A percentile compares a stretch with the other conserved stretches of the same genome.
Conservation (phyloP, 192 early-diverging fungal genomes). For the Glomus cerebriforme region DNA sequence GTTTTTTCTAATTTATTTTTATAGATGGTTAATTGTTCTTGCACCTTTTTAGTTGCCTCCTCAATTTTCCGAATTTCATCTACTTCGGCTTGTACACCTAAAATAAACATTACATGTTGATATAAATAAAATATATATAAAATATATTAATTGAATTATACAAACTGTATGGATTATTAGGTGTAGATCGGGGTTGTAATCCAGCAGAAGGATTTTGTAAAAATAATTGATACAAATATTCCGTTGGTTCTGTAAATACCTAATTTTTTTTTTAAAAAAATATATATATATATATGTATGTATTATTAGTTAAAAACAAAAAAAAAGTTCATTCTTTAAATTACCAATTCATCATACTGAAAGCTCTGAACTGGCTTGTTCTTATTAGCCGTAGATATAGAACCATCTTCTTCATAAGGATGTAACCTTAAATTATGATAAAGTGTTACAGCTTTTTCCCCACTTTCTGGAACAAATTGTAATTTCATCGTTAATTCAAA, state of each 20-base stretch:
- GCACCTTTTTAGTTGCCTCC: constrained; percentile 60
- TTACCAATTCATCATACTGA: constrained; percentile 80
- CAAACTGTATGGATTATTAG: constrained; percentile 49
- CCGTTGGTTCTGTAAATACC: constrained; percentile 84
- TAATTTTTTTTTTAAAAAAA: constrained; percentile 28
- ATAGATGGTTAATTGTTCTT: constrained; percentile 57
- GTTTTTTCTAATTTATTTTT: constrained; percentile 43
- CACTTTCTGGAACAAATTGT: constrained; percentile 73
- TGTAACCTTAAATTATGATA: constrained; percentile 92
- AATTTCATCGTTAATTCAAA: constrained; percentile 97
- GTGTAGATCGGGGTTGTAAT: constrained; percentile 50
- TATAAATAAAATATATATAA: neutral
- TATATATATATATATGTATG: constrained; percentile 8
- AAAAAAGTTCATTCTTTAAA: constrained; percentile 48
- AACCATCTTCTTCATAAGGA: constrained; percentile 74
- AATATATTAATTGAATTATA: neutral
- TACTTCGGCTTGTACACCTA: constrained; percentile 60
- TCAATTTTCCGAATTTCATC: constrained; percentile 69
- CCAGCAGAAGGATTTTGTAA: constrained; percentile 48
- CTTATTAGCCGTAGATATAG: constrained; percentile 54
- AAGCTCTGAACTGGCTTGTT: constrained; percentile 73
- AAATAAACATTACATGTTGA: neutral
- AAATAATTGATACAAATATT: constrained; percentile 67
- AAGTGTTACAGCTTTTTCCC: constrained; percentile 79
- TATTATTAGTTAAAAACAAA: constrained; percentile 23